Percentiles rank a stretch among this genome's conserved stretches.
Conservation (phyloP, 192 early-diverging fungal species). For the Backusella westeae region DNA sequence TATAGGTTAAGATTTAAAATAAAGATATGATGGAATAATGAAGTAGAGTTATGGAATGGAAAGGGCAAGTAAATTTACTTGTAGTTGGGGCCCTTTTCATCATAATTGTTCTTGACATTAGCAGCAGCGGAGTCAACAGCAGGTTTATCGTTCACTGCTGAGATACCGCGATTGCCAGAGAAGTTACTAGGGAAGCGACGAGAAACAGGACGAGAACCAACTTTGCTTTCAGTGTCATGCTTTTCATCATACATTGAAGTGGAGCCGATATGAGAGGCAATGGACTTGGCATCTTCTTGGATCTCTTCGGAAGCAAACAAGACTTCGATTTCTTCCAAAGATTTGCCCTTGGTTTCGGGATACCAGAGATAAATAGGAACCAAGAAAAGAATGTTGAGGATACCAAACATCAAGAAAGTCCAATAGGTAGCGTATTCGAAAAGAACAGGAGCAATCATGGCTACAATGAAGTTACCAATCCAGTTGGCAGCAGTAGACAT, state of each 20-base stretch:
- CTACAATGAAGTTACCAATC: slow-evolving; percentile 74
- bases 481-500: slow-evolving; percentile 79
- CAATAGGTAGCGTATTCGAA: slow-evolving; percentile 56
- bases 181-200: slow-evolving; percentile 24
- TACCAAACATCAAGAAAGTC: slow-evolving; percentile 59
- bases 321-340: slow-evolving; percentile 58
- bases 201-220: slow-evolving; percentile 16
- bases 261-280: slow-evolving; percentile 28
- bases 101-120: slow-evolving; percentile 25
- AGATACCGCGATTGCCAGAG: slow-evolving; percentile 9
- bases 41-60: background rate
- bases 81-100: slow-evolving; percentile 27
- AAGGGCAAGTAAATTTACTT: slow-evolving; percentile 1
- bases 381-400: slow-evolving; percentile 49
- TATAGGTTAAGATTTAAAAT: background rate
- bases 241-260: slow-evolving; percentile 26
- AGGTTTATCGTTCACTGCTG: slow-evolving; percentile 10
- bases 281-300: slow-evolving; percentile 28
- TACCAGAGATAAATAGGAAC: slow-evolving; percentile 61
- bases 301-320: slow-evolving; percentile 29
- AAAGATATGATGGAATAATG: background rate
- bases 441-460: slow-evolving; percentile 63
- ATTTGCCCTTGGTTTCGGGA: slow-evolving; percentile 84
- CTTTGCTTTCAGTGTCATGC: slow-evolving; percentile 23
- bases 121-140: slow-evolving; percentile 19